phyloP scores from a whole-genome alignment of 202 grass and related monocot genomes.

The Cymbopogon flexuosus region DNA sequence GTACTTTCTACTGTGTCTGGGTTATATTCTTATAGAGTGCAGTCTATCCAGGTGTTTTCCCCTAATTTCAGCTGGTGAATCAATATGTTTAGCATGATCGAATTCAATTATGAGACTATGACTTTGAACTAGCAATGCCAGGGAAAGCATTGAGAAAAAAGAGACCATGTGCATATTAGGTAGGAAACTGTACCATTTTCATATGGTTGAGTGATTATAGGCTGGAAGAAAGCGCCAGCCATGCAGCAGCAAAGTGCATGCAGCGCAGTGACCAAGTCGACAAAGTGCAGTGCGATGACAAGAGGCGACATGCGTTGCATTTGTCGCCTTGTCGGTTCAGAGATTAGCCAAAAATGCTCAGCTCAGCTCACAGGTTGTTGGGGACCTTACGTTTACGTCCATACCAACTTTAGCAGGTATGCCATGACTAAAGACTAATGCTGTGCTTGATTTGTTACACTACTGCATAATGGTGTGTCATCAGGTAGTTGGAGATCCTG shows the following conservation, averaged over 20 bases:
- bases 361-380: conserved; percentile 13
- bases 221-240: not conserved
- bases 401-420: conserved; percentile 33
- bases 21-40: not conserved
- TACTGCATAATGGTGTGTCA: not conserved
- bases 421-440: too few relatives aligned
- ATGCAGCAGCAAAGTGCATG: conserved; percentile 11
- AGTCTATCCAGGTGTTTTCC: not conserved
- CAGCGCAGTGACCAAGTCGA: not conserved
- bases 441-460: not conserved
- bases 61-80: not conserved
- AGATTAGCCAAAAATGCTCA: conserved; percentile 20
- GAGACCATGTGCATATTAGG: conserved; percentile 41
- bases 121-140: not conserved
- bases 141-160: conserved; percentile 2
- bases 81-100: not conserved
- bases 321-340: conserved; percentile 18
- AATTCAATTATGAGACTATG: not conserved
- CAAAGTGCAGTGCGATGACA: not conserved
- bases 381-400: not conserved
- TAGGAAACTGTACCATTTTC: conserved; percentile 35
- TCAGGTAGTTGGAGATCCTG: not conserved
- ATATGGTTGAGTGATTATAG: conserved; percentile 21
- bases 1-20: not conserved
- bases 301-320: not conserved